phyloP scores from a whole-genome alignment of 768 basidiomycete species.

The Suillus spraguei region DNA sequence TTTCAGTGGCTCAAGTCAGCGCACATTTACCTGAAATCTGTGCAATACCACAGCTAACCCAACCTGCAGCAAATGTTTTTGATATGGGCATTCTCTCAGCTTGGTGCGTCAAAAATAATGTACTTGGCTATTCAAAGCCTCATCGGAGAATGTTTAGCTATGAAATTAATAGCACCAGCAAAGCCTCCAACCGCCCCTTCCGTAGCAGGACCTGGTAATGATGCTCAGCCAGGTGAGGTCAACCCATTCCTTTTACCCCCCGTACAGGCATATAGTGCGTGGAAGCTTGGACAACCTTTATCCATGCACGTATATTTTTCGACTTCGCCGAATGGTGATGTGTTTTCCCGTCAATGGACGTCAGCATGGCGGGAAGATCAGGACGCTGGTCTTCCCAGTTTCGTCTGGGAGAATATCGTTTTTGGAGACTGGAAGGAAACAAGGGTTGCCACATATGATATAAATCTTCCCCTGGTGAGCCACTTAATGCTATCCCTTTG shows the following conservation, averaged over 20 bases:
- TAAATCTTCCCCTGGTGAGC: slow-evolving; percentile 71
- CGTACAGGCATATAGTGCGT: slow-evolving; percentile 53
- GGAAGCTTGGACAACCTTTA: slow-evolving; percentile 60
- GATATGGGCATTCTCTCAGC: slow-evolving; percentile 65
- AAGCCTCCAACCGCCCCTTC: slow-evolving; percentile 36
- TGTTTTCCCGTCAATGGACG: slow-evolving; percentile 60
- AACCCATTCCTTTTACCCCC: slow-evolving; percentile 59
- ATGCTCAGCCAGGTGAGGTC: slow-evolving; percentile 27
- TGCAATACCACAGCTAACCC: slow-evolving; percentile 9
- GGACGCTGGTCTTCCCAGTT: slow-evolving; percentile 59
- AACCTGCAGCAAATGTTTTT: slow-evolving; percentile 64
- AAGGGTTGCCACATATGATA: slow-evolving; percentile 53
- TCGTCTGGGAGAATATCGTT: slow-evolving; percentile 77
- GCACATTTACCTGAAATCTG: not conserved
- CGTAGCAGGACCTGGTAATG: slow-evolving; percentile 25
- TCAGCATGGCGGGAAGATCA: slow-evolving; percentile 48
- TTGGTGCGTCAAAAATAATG: slow-evolving; percentile 45
- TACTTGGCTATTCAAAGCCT: not conserved
- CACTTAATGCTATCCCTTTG: not conserved
- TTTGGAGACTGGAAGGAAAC: slow-evolving; percentile 77
- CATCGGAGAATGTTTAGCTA: slow-evolving; percentile 36
- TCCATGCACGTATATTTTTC: slow-evolving; percentile 78
- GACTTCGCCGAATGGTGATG: slow-evolving; percentile 61
- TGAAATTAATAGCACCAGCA: slow-evolving; percentile 43
- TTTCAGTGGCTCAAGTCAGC: slow-evolving; percentile 47